Evolutionary conservation across 2,329 filamentous ascomycete species (phyloP), one percentile per base, ranked within the genome.

Genomic region (Anthostomella pinea): DNA sequence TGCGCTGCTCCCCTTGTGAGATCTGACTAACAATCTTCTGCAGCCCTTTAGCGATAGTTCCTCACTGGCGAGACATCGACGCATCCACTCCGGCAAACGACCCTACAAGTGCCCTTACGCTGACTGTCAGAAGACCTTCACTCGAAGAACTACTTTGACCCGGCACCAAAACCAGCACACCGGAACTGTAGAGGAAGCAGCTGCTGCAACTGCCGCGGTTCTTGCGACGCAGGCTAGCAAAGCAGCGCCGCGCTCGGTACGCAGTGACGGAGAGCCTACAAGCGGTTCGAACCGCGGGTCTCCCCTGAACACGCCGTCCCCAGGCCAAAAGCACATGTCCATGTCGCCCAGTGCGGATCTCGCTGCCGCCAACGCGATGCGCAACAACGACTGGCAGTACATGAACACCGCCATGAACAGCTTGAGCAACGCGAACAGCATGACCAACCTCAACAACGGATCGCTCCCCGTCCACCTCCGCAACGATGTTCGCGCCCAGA

Each of bases 41-140:
- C 56, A 95, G 90, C 88, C 88, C 8, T 98, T 98, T 58, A 95
- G 90, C 58, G 93, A 98, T 62, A 95, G 88, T 30, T 95, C 88
- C 56, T 97, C 91, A 13, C 72, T 98, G 15, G 93, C 93, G 10
- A 79, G 93, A 37, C 93, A 98, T 66, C 83, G 93, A 41, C 81
- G 93, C 48, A 97, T 96, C 43, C 93, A 98, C 60, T 94, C 88
- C 4, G 93, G 93, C 41, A 95, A 93, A 66, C 78, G 93, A 32
- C 93, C 93, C 2, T 98, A 97, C 72, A 95, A 95, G 64, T 98
- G 93, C 66, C 90, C 90, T 1, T 97, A 93, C 55, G 90, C 89
- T 41, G 90, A 96, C 62, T 98, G 93, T 64, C 90, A 97, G 60
- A 97, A 97, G 75, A 97, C 91, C 0, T 98, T 98, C 58, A 98